phyloP scores from a whole-genome alignment of 352 stramenopile species.

The Phytophthora hybrid region DNA sequence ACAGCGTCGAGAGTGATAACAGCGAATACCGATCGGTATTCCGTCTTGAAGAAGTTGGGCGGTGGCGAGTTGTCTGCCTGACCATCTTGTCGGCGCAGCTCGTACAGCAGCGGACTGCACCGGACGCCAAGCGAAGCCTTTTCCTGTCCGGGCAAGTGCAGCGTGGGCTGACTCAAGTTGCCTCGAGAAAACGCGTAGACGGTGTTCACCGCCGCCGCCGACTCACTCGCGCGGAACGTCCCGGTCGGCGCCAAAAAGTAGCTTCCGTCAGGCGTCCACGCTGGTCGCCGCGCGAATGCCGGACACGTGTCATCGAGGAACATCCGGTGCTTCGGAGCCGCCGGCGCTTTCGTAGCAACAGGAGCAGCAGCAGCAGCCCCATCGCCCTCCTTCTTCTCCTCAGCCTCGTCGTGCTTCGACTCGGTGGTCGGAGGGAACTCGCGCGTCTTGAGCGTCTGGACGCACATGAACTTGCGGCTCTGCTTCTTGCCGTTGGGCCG shows the following conservation, averaged over 20 bases:
- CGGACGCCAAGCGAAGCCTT: constrained; percentile 95
- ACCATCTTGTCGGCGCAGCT: constrained; percentile 59
- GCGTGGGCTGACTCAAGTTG: constrained; percentile 90
- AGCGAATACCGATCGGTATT: constrained; percentile 92
- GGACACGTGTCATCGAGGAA: constrained; percentile 95
- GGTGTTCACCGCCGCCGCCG: constrained; percentile 66
- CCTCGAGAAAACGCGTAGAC: constrained; percentile 96
- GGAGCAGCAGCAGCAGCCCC: background rate
- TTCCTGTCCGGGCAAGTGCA: constrained; percentile 93
- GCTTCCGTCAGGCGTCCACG: constrained; percentile 94
- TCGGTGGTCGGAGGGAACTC: constrained; percentile 47
- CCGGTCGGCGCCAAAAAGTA: constrained; percentile 93
- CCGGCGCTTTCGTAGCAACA: constrained; percentile 23
- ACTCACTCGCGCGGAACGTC: constrained; percentile 62
- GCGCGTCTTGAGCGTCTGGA: constrained; percentile 83
- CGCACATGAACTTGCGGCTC: constrained; percentile 73
- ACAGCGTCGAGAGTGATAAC: constrained; percentile 95
- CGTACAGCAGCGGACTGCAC: constrained; percentile 94
- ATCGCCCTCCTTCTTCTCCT: constrained; percentile 7
- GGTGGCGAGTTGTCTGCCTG: constrained; percentile 1
- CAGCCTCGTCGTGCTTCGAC: constrained; percentile 24
- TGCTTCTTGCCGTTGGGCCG: constrained; percentile 70
- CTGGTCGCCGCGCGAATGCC: constrained; percentile 93
- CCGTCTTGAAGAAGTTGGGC: constrained; percentile 82
- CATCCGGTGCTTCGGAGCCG: constrained; percentile 77